Evolutionary conservation across 352 stramenopile species (phyloP).

Genomic region (Globisporangium uncinulatum): DNA sequence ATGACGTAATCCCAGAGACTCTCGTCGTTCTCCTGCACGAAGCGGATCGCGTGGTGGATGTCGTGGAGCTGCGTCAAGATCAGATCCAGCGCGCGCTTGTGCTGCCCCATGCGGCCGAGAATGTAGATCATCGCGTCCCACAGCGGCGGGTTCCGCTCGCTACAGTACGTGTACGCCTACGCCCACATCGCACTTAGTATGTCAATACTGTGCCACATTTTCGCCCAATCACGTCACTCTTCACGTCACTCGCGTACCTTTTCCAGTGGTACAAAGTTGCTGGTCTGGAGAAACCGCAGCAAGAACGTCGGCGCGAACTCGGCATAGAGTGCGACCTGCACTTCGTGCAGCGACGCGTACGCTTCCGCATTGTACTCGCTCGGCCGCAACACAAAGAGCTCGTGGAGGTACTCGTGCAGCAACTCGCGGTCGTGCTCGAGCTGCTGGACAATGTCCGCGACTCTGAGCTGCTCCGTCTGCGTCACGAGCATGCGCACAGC

Average conservation of each 20-base stretch:
- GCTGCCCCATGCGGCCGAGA: conserved; percentile 77
- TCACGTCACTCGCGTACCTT: conserved; percentile 33
- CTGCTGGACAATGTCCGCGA: conserved; percentile 70
- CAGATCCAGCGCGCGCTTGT: conserved; percentile 80
- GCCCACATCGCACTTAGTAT: background rate
- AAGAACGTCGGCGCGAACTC: conserved; percentile 57
- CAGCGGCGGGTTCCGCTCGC: conserved; percentile 55
- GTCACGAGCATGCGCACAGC: conserved; percentile 77
- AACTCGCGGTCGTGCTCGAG: conserved; percentile 60
- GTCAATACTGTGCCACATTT: conserved; percentile 5
- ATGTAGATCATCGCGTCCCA: conserved; percentile 89
- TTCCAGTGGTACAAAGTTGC: conserved; percentile 77
- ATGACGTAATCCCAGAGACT: conserved; percentile 83
- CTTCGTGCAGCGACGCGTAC: conserved; percentile 67
- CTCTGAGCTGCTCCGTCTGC: conserved; percentile 77
- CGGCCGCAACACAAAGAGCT: conserved; percentile 62
- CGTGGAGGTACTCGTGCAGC: conserved; percentile 72
- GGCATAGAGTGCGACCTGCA: conserved; percentile 68
- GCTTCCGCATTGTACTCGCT: conserved; percentile 77
- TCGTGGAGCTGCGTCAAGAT: conserved; percentile 78
- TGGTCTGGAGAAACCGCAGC: conserved; percentile 75
- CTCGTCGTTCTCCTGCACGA: conserved; percentile 64
- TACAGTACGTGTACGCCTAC: conserved; percentile 77
- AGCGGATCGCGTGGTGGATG: conserved; percentile 81
- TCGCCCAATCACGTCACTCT: background rate